These are phyloP conservation scores for Mentha longifolia DNA, from an alignment of 257 asterid genomes.

Conservation along the genomic window DNA sequence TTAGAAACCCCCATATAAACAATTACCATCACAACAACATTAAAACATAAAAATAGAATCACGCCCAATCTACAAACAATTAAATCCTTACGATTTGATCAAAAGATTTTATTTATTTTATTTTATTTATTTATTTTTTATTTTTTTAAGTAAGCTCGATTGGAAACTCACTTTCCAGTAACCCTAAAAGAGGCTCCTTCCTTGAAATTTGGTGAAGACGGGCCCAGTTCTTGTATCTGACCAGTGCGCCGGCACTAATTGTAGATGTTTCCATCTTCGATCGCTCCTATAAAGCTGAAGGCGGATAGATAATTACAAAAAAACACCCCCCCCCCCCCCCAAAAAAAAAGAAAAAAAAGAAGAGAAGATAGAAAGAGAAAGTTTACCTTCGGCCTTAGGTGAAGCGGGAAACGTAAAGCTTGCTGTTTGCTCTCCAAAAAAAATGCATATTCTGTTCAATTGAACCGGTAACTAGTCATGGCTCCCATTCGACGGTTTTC, in stretches of 20 bases:
- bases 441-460: too few species aligned
- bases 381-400: neutral
- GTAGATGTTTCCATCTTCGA: constrained; percentile 52
- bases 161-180: constrained; percentile 75
- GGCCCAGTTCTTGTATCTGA: constrained; percentile 69
- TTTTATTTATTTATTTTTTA: too few species aligned
- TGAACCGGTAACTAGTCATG: too few species aligned
- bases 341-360: too few species aligned
- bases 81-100: neutral
- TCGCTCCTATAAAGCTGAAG: neutral
- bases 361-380: neutral
- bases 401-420: constrained; percentile 18
- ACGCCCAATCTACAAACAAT: neutral
- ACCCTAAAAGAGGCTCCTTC: constrained; percentile 79
- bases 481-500: too few species aligned
- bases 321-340: too few species aligned
- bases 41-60: neutral
- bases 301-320: neutral
- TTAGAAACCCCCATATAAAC: neutral
- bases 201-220: constrained; percentile 73
- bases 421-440: neutral
- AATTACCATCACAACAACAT: neutral
- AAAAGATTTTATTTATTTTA: too few species aligned
- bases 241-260: constrained; percentile 65
- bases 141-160: neutral